Base-by-base conservation (phyloP, 2,329 filamentous ascomycete species). In the Fusarium coicis region DNA sequence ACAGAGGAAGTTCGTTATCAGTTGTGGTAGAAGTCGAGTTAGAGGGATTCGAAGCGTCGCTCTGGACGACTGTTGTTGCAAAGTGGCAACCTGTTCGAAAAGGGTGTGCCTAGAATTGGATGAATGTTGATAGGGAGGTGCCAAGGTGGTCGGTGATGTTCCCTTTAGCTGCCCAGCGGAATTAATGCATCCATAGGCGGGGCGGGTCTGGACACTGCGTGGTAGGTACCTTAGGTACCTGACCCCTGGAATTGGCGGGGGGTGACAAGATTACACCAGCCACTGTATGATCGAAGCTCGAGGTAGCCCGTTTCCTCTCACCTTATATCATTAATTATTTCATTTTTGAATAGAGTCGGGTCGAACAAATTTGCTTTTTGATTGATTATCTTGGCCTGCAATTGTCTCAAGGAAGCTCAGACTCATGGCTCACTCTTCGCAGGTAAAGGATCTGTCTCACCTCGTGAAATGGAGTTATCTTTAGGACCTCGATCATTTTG, bases 41-140 rank as follows among this genome's bases (percentile, higher is more conserved):
- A 54, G 19, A 54, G 28, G 59, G 11, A 30, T 42, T 65, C 23
- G 36, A 15, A 43, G 28, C 47, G 32, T 50, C 44, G 40, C 66
- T 67, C 67, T 49, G 39, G 43, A 59, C 50, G 58, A 67, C 59
- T 53, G 65, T 55, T 76, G 71, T 44, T 54, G 59, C 18, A 72
- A 78, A 66, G 64, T 74, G 69, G 74, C 74, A 78, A 76, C 76
- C 74, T 78, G 50, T 68, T 56, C 32, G 37, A 67, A 61, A 55
- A 57, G 63, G 43, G 71, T 65, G 68, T 72, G 73, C 58, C 69
- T 73, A 49, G 66, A 58, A 53, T 40, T 58, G 63, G 66, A 70
- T 56, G 66, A 50, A 60, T 53, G 69, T 72, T 55, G 57, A 62
- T 76, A 78, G 77, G 76, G 75, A 78, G 76, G 75, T 74, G 76